phyloP scores from a whole-genome alignment of 2,329 filamentous ascomycete genomes.

The Clonostachys rosea region DNA sequence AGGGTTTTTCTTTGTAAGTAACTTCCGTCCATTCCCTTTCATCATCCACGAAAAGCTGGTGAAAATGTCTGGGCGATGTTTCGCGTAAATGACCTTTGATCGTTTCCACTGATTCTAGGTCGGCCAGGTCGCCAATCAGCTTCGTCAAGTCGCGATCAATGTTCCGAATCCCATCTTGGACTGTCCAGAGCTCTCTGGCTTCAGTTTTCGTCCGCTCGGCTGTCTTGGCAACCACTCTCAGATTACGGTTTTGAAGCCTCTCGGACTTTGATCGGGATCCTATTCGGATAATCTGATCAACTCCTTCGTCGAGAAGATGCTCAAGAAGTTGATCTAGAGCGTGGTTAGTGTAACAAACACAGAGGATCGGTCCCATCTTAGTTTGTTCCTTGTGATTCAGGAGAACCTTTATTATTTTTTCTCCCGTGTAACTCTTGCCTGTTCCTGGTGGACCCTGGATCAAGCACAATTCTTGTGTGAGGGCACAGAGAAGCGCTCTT shows the following conservation, averaged over 20 bases:
- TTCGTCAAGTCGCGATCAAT: too few species aligned
- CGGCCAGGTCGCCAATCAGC: too few species aligned
- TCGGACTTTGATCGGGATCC: conserved; percentile 54
- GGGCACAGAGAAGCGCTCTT: conserved; percentile 43
- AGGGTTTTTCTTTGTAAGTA: too few species aligned
- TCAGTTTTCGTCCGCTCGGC: conserved; percentile 31
- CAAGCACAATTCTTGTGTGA: conserved; percentile 49
- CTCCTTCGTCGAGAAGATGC: conserved; percentile 43
- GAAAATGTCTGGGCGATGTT: too few species aligned
- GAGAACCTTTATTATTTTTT: conserved; percentile 52
- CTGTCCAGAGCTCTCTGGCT: conserved; percentile 17
- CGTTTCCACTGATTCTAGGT: too few species aligned
- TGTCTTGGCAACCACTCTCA: conserved; percentile 28
- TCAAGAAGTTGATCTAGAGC: conserved; percentile 55
- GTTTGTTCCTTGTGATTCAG: conserved; percentile 33
- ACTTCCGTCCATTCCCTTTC: too few species aligned
- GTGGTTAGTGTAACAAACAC: conserved; percentile 47
- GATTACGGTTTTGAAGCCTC: conserved; percentile 41
- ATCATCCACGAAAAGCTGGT: too few species aligned
- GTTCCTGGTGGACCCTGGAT: conserved; percentile 71
- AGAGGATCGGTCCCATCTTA: conserved; percentile 42
- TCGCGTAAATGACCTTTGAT: too few species aligned
- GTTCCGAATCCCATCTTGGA: background rate
- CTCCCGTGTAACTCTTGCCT: conserved; percentile 60
- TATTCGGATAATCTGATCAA: conserved; percentile 54